A percentile compares a stretch with the other conserved stretches of the same genome.
Conservation (phyloP, 2,329 filamentous ascomycete species). For the Grosmannia penicillata region DNA sequence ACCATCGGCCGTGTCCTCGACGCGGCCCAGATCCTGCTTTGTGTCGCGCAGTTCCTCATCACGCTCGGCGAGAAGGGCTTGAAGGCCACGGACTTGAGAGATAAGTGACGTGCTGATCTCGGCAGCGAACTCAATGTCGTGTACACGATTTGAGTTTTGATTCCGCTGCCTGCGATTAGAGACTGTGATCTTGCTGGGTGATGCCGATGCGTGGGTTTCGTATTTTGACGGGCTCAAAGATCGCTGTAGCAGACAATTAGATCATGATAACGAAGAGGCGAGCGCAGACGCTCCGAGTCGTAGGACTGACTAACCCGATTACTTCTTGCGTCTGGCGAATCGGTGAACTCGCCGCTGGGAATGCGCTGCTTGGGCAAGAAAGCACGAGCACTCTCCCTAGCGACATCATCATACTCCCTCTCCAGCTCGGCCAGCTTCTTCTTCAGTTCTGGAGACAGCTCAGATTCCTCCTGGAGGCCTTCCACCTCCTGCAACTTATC, state of each 20-base stretch:
- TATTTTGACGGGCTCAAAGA: constrained; percentile 64
- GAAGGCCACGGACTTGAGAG: constrained; percentile 82
- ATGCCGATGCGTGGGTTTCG: constrained; percentile 68
- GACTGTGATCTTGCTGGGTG: constrained; percentile 77
- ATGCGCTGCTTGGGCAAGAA: constrained; percentile 76
- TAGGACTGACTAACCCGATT: constrained; percentile 33
- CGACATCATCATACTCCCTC: constrained; percentile 88
- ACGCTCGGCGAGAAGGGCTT: constrained; percentile 69
- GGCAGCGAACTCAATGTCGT: constrained; percentile 96
- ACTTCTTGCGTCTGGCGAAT: constrained; percentile 35
- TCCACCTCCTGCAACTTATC: constrained; percentile 78
- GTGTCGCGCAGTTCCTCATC: constrained; percentile 71
- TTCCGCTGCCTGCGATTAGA: constrained; percentile 83
- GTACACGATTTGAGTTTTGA: constrained; percentile 72
- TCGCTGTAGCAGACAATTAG: constrained; percentile 31
- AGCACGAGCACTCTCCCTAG: constrained; percentile 74
- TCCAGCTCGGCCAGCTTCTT: constrained; percentile 77
- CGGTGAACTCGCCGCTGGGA: constrained; percentile 49
- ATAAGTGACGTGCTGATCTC: constrained; percentile 93
- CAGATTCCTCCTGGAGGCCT: constrained; percentile 56
- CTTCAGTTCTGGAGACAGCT: constrained; percentile 71
- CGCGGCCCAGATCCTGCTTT: constrained; percentile 58
- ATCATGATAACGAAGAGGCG: not conserved
- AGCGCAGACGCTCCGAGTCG: not conserved
- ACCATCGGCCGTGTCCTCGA: constrained; percentile 71